Base-by-base conservation (phyloP, 805 yeast species). In the Candida bentonensis region DNA sequence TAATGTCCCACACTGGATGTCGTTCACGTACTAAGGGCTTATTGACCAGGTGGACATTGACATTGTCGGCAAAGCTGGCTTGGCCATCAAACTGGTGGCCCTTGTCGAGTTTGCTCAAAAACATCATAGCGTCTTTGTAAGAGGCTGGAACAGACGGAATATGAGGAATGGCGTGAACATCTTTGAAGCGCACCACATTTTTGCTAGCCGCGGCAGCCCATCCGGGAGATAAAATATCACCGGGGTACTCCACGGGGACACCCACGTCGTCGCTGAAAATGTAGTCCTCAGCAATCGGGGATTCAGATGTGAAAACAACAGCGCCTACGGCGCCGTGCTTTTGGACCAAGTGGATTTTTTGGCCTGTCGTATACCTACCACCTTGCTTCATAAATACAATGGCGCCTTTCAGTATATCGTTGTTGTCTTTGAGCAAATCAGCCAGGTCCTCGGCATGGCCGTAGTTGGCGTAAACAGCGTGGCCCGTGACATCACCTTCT, bases 151-250 rank as follows among this genome's bases (percentile, higher is more conserved):
- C 66, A 4, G 82, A 70, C 1, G 95, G 94, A 3, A 89, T 74
- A 15, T 76, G 70, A 1, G 94, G 82, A 2, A 83, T 66, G 33
- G 74, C 66, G 3, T 68, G 81, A 2, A 80, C 69, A 22, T 72
- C 63, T 4, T 66, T 60, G 63, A 76, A 64, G 13, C 60, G 62
- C 15, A 66, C 55, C 45, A 68, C 65, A 15, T 65, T 65, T 40
- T 62, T 62, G 45, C 60, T 59, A 21, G 64, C 65, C 33, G 63
- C 63, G 21, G 73, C 64, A 0, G 79, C 67, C 78, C 81, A 77
- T 1, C 94, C 95, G 0, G 95, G 94, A 2, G 82, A 71, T 27
- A 83, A 57, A 2, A 86, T 73, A 58, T 87, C 92, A 5, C 96
- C 96, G 1, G 89, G 74, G 46, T 75, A 72, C 44, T 62, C 62